Base-by-base conservation (phyloP, 495 filamentous ascomycete genomes). In the Friedmanniomyces simplex region DNA sequence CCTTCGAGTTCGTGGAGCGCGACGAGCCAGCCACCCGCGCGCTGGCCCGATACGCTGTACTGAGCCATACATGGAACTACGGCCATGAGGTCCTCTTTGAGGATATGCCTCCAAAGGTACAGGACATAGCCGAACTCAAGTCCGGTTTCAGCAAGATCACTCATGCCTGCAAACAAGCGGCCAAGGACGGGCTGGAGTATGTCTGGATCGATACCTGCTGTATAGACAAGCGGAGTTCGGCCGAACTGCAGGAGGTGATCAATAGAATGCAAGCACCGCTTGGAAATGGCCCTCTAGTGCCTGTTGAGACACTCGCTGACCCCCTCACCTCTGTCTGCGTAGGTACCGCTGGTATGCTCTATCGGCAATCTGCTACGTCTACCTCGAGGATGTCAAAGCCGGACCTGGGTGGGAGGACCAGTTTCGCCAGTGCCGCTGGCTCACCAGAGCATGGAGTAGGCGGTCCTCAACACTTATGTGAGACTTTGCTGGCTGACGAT, bases 131-230 rank as follows among this genome's bases (percentile, higher is more conserved):
- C 11, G 16, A 14, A 7, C 18, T 26, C 3, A 49, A 49, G 24
- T 6, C 18, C 18, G 49, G 49, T 2, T 52, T 25, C 49, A 18
- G 10, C 26, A 52, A 52, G 49, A 36, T 52, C 8, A 3, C 12
- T 2, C 2, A 18, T n/a, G 16, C 30, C 8, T 58, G 55, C 55
- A 37, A 45, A 21, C 45, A 50, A 24, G 59, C 59, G 28, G 24
- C 22, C 1, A 37, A 26, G n/a, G 42, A 61, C 50, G 55, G 32
- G 16, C 39, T 52, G 48, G 6, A 47, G 11, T 49, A 58, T 22
- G 18, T 54, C 39, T 62, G 60, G 60, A 48, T 54, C 28, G 60
- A 62, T 43, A 62, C 55, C 7, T 62, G 60, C 49, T 62, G 60
- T 30, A 62, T 62, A n/a, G 50, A 62, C 47, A 58, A 62, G 42